phyloP scores from a whole-genome alignment of 2,329 filamentous ascomycete species.

The Zymoseptoria ardabiliae region DNA sequence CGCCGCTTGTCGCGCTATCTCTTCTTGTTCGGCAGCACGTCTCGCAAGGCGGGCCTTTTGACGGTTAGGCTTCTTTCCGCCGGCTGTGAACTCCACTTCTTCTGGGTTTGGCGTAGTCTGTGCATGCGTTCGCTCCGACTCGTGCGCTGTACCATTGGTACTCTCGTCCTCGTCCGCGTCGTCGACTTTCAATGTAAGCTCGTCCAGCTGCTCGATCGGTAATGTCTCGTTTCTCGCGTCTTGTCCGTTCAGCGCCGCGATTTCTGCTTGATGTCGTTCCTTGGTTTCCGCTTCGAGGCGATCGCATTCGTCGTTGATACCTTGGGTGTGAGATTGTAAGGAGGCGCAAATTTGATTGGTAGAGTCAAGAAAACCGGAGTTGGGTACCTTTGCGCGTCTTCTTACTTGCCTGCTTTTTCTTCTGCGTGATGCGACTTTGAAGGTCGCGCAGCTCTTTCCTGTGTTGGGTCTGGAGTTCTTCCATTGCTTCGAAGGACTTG shows the following conservation, averaged over 20 bases:
- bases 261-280: constrained; percentile 47
- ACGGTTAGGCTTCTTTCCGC: constrained; percentile 70
- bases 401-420: constrained; percentile 95
- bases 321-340: constrained; percentile 7
- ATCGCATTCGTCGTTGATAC: constrained; percentile 56
- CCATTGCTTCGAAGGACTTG: constrained; percentile 42
- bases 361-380: too few relatives aligned
- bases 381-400: constrained; percentile 48
- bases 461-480: constrained; percentile 71
- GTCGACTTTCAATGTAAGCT: constrained; percentile 16
- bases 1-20: constrained; percentile 58
- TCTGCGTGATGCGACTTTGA: constrained; percentile 77
- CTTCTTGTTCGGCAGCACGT: constrained; percentile 76
- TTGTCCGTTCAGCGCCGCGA: constrained; percentile 39
- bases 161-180: constrained; percentile 5
- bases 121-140: not conserved
- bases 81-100: constrained; percentile 17
- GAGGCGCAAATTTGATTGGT: too few relatives aligned
- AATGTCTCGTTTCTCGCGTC: constrained; percentile 7
- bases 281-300: constrained; percentile 49
- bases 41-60: constrained; percentile 87
- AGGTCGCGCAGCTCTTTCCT: constrained; percentile 84
- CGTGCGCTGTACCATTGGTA: not conserved
- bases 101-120: constrained; percentile 6
- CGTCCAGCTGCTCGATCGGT: constrained; percentile 15